Base-by-base conservation (phyloP, 805 yeast species). In the Ogataea methylovora region DNA sequence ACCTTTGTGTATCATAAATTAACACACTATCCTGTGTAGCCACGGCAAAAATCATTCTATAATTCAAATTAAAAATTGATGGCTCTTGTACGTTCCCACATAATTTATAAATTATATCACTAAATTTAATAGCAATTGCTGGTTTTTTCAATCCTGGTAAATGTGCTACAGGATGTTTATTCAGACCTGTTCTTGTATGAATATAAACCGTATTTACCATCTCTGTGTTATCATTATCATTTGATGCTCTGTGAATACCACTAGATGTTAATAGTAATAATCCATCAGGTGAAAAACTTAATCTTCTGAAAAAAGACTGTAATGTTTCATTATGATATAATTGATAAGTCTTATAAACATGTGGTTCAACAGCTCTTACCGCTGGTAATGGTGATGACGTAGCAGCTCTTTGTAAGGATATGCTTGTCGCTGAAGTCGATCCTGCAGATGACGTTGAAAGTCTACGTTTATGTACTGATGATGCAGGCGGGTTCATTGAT, bases 281-380 rank as follows among this genome's bases (percentile, higher is more conserved):
- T 1, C 99, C 99, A 56, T 94, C 97, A 0, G 95, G 95, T 0
- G 96, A 82, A 51, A 90, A 86, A 1, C 80, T 59, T 36, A 90
- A 65, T 40, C 97, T 63, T 41, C 99, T 67, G 63, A 92, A 92
- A 51, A 92, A 92, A 1, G 96, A 83, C 36, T 86, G 86, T 23
- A 90, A 67, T 0, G 94, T 78, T 49, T 90, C 98, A 40, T 87
- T 78, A 50, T 87, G 92, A 48, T 83, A 86, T 5, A 85, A 52
- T 49, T 63, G 63, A 4, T 67, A 55, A n/a, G 55, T 57, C 38
- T 61, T 67, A 42, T 44, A 56, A n/a, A 44, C 38, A 3, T 56
- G 48, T 8, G 61, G 51, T 4, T 67, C 71, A 50, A 62, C 50
- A 9, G 58, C 56, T 20, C 62, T 47, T 2, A 71, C 69, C 0